Conservation (phyloP, 106 monocot genomes). For the Amphibolis antarctica region DNA sequence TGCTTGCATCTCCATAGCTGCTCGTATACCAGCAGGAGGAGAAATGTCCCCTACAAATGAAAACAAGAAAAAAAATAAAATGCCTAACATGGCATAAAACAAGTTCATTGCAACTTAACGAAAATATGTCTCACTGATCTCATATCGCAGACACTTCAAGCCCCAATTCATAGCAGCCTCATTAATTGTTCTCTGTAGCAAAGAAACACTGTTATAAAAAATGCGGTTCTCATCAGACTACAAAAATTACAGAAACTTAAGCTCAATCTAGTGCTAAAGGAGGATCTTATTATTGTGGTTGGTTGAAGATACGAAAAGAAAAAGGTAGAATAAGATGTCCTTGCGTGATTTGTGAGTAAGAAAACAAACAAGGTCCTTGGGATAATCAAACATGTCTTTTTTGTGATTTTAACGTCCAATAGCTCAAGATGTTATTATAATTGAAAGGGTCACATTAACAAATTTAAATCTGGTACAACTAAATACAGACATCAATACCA, state of each 20-base stretch:
- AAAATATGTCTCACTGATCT: conserved; percentile 55
- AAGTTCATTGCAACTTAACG: background rate
- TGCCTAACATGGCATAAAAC: background rate
- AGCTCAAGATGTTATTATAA: too few relatives aligned
- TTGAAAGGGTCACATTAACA: too few relatives aligned
- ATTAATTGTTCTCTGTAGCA: conserved; percentile 69
- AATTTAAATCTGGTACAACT: too few relatives aligned
- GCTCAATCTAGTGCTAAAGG: too few relatives aligned
- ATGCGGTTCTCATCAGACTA: background rate
- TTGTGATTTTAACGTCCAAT: too few relatives aligned
- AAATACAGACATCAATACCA: too few relatives aligned
- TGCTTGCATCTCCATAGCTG: conserved; percentile 99
- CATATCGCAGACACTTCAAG: conserved; percentile 80
- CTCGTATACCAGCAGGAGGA: conserved; percentile 78
- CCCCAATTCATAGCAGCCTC: conserved; percentile 92
- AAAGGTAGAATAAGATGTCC: too few relatives aligned
- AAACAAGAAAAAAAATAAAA: background rate
- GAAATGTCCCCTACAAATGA: conserved; percentile 70
- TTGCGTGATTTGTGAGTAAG: too few relatives aligned
- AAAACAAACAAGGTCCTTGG: too few relatives aligned
- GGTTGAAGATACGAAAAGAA: too few relatives aligned
- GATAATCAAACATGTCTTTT: too few relatives aligned
- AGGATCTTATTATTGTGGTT: too few relatives aligned
- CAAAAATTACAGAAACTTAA: background rate
- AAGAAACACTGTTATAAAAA: background rate